Percentiles rank a stretch among this genome's conserved stretches.
These are phyloP conservation scores for Astrothelium macrocarpum DNA, from an alignment of 495 filamentous ascomycete species.

Conservation along the genomic window DNA sequence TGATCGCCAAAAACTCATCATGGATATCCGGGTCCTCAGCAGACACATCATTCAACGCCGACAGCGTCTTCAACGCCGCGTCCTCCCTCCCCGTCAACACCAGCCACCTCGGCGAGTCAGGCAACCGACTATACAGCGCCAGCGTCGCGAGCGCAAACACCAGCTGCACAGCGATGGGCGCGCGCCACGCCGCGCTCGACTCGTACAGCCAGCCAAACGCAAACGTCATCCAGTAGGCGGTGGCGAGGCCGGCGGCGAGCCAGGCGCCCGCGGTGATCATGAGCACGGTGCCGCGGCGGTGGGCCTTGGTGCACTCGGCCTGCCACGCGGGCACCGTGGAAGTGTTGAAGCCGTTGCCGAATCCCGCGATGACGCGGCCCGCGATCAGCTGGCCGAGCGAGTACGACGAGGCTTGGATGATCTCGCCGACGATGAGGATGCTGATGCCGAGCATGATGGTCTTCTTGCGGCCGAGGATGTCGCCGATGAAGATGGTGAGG, in stretches of 20 bases:
- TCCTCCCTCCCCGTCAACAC: conserved; percentile 58
- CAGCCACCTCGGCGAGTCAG: conserved; percentile 68
- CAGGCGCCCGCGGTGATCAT: conserved; percentile 64
- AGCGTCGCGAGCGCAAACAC: conserved; percentile 56
- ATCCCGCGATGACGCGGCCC: conserved; percentile 55
- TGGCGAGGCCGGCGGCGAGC: conserved; percentile 61
- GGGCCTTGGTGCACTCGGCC: conserved; percentile 65
- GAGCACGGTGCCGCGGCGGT: conserved; percentile 64
- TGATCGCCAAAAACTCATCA: conserved; percentile 60
- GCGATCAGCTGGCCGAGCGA: conserved; percentile 53
- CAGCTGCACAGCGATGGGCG: conserved; percentile 65
- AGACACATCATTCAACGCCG: conserved; percentile 47
- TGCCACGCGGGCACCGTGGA: conserved; percentile 69
- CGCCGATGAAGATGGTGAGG: conserved; percentile 57
- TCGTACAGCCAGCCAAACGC: conserved; percentile 56
- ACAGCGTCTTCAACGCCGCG: conserved; percentile 55
- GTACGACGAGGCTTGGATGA: conserved; percentile 53
- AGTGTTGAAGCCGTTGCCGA: conserved; percentile 58
- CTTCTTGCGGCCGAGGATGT: conserved; percentile 56
- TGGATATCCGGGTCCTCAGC: conserved; percentile 46
- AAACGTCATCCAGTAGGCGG: conserved; percentile 70
- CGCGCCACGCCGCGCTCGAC: conserved; percentile 59
- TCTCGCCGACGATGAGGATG: conserved; percentile 63
- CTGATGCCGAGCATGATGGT: conserved; percentile 60
- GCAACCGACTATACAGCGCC: conserved; percentile 51